Base-by-base conservation (phyloP, 2,329 filamentous ascomycete genomes). In the Scleromitrula shiraiana region DNA sequence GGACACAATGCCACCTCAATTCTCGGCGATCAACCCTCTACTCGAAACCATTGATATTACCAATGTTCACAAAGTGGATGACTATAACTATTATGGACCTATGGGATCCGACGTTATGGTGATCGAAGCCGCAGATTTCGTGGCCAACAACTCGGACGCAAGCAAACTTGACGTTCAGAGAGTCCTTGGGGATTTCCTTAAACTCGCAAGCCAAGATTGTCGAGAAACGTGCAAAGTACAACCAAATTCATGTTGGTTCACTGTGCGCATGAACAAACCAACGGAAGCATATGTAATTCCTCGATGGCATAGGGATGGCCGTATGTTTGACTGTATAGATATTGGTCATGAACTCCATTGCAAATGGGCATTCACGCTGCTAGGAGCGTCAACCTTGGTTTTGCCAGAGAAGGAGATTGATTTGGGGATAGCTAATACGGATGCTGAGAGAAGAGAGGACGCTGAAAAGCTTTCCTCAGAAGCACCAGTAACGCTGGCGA, bases 281-380 rank as follows among this genome's bases (percentile, higher is more conserved):
- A 46, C 30, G 8, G 10, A 19, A 7, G 26, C 33, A 7, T 50
- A 23, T 4, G 14, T 3, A 4, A 46, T 23, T 3, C 35, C 41
- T 5, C 15, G 47, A 12, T 50, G 47, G 47, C 40, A 50, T 15
- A 20, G 47, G 19, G 47, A 50, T 5, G 47, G 47, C 2, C 23
- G 26, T 7, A 50, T 50, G 47, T 27, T 27, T n/a, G 35, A 33
- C 14, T 47, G 45, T 17, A 35, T 20, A 4, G 17, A 36, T 7
- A 8, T 8, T 7, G 15, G 7, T 14, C 35, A 46, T 10, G 3
- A 10, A 5, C 33, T 46, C 5, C 47, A 50, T 32, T 38, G 41
- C 29, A 46, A 38, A 10, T 50, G 46, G 17, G 47, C 41, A 1
- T 30, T 17, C 9, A 20, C 29, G 3, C 10, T 50, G 7, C 4